phyloP scores from a whole-genome alignment of 2,329 filamentous ascomycete species.

The Exophiala phaeomuriformis region DNA sequence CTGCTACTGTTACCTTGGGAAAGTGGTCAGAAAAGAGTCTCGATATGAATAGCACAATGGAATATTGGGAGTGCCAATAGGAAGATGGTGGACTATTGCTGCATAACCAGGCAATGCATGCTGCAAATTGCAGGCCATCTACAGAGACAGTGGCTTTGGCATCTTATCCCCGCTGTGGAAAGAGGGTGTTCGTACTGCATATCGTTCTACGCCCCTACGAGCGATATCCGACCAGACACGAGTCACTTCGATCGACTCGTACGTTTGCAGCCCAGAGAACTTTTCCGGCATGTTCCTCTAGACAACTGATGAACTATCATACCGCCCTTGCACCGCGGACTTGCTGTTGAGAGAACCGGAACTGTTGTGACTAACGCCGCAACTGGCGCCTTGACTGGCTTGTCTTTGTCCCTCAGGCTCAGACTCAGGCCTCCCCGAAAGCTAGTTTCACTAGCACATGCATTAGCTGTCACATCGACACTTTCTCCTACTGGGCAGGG shows the following conservation, averaged over 20 bases:
- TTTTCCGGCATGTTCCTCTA: too few relatives aligned
- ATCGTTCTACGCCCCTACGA: too few relatives aligned
- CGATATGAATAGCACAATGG: neutral
- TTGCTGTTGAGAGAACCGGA: too few relatives aligned
- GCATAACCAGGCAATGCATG: neutral
- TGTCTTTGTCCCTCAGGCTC: neutral
- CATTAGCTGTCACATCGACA: constrained; percentile 15
- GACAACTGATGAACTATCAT: too few relatives aligned
- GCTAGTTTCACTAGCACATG: constrained; percentile 13
- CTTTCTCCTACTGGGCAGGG: constrained; percentile 1
- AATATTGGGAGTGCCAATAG: neutral
- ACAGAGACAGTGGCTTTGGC: neutral
- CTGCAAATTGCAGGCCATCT: neutral
- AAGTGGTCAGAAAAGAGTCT: neutral
- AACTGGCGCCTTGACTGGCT: neutral
- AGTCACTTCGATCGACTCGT: too few relatives aligned
- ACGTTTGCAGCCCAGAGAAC: too few relatives aligned
- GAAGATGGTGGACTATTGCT: neutral
- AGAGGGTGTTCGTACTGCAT: too few relatives aligned
- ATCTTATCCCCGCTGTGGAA: neutral
- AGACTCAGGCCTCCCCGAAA: constrained; percentile 15
- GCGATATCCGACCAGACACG: too few relatives aligned
- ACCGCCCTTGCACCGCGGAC: too few relatives aligned
- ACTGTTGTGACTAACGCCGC: neutral
- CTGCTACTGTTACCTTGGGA: constrained; percentile 4